Base-by-base conservation (phyloP, 192 early-diverging fungal genomes). In the Podila epicladia region DNA sequence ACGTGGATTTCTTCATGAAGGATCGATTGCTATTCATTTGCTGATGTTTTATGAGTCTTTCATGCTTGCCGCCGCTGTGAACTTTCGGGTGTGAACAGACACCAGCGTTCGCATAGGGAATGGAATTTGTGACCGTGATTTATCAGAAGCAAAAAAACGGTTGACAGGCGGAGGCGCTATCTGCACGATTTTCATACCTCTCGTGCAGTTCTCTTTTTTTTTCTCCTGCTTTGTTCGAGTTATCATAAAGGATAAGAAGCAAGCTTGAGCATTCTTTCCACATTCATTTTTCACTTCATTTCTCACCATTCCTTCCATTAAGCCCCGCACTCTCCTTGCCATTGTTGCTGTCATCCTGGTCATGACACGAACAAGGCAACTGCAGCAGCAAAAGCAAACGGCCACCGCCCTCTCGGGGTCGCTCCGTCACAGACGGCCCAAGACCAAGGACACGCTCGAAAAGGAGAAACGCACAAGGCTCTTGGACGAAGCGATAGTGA, bases 401-500 rank as follows among this genome's bases (percentile, higher is more conserved):
- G 65, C 57, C 24, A 6, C 65, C 4, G 45, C 45, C 19, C 19
- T 58, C 13, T 22, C 22, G 7, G 65, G 65, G 19, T 45, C 65
- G 0, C 50, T 79, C 8, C 45, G 76, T 6, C 59, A 71, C 24
- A 64, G 76, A 19, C 33, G 65, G 28, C 70, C 76, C 24, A 67
- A 55, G 13, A 79, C 76, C 49, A 79, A 79, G 70, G 70, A 72
- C 13, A 22, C 53, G 8, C 58, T 79, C 19, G 79, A 51, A 9
- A 67, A 66, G 26, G 79, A 85, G 24, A 77, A 74, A 22, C 71
- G 84, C 28, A 83, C 75, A 20, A 69, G 82, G n/a, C 77, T 60
- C 20, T 72, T 87, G 32, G 84, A 87, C 57, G 76, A 87, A 53
- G 83, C 83, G 20, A 82, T 87, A 45, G 65, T 79, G 28, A 79